These are phyloP conservation scores for Xerophyta viscosa DNA, from an alignment of 106 monocot genomes.

Conservation along the genomic window DNA sequence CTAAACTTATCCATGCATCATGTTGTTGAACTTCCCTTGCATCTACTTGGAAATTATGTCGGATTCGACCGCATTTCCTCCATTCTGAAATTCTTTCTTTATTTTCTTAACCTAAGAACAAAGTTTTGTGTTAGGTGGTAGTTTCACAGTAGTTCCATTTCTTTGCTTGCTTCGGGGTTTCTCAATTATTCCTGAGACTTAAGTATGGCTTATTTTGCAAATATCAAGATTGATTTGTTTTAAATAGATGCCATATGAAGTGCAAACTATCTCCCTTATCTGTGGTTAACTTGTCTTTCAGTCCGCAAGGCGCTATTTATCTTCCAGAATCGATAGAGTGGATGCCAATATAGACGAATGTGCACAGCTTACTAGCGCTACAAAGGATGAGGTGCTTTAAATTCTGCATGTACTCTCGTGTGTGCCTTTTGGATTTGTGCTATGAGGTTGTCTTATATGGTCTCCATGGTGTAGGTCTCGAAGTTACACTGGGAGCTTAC, in stretches of 20 bases:
- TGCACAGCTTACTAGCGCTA: constrained; percentile 33
- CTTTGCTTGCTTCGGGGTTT: too few relatives aligned
- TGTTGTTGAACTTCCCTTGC: too few relatives aligned
- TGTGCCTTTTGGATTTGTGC: not conserved
- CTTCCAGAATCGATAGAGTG: constrained; percentile 57
- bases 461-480: constrained; percentile 30
- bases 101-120: too few relatives aligned
- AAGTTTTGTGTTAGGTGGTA: too few relatives aligned
- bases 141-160: too few relatives aligned
- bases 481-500: constrained; percentile 34
- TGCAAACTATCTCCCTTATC: not conserved
- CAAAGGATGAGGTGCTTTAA: constrained; percentile 37
- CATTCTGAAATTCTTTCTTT: too few relatives aligned
- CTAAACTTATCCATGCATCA: too few relatives aligned
- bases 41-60: too few relatives aligned
- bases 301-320: constrained; percentile 49
- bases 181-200: too few relatives aligned
- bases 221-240: not conserved
- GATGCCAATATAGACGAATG: constrained; percentile 54
- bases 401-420: not conserved
- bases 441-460: not conserved
- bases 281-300: constrained; percentile 16
- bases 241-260: not conserved
- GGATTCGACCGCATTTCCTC: too few relatives aligned
- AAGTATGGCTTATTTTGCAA: too few relatives aligned